phyloP scores from a whole-genome alignment of 208 protist species.

The Acanthamoeba healyi region DNA sequence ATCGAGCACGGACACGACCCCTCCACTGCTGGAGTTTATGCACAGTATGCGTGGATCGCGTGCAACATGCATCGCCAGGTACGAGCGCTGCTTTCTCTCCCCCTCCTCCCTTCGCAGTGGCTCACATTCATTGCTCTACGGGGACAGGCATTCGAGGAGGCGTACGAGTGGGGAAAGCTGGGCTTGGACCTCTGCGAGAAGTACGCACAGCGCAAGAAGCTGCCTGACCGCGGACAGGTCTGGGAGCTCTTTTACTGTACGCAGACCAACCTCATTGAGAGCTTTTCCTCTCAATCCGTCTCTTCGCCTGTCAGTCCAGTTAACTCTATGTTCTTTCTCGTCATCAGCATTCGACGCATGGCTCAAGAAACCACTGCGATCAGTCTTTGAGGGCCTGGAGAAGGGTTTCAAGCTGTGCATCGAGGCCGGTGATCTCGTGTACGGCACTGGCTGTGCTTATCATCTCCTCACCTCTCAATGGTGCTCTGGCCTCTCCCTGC shows the following conservation, averaged over 20 bases:
- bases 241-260: constrained; percentile 64
- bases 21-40: background rate
- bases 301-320: background rate
- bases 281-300: background rate
- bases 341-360: background rate
- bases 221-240: constrained; percentile 44
- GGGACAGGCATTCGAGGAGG: constrained; percentile 28
- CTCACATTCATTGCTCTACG: background rate
- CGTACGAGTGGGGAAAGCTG: constrained; percentile 67
- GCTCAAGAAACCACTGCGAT: constrained; percentile 5
- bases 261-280: background rate
- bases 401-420: constrained; percentile 33
- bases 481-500: constrained; percentile 11
- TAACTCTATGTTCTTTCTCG: background rate
- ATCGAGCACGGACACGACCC: constrained; percentile 55
- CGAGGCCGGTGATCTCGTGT: background rate
- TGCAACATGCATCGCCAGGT: constrained; percentile 14
- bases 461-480: constrained; percentile 7
- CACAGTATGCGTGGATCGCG: constrained; percentile 44
- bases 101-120: background rate
- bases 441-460: constrained; percentile 46
- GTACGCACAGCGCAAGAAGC: background rate
- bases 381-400: constrained; percentile 1
- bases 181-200: constrained; percentile 60
- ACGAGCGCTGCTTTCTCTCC: background rate